Evolutionary conservation across 1,284 basidiomycete species (phyloP), one percentile per base, ranked within the genome.

Genomic region (Phellopilus nigrolimitatus): DNA sequence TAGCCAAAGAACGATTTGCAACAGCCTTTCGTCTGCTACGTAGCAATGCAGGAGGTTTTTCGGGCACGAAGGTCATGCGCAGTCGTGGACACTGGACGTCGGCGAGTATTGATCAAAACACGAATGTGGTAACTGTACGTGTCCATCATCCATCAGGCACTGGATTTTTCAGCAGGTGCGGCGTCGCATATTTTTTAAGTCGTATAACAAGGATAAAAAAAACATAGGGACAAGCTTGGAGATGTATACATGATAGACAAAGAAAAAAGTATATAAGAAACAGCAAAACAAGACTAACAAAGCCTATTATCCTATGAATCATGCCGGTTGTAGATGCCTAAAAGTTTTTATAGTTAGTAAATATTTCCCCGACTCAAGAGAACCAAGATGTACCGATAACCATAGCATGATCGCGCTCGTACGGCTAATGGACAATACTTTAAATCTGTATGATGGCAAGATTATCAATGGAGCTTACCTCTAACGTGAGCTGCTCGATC

Each of bases 401-500:
- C 86, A 91, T 91, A 3, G 88, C 88, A 60, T 91, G 88, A 62
- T 89, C 88, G 63, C 85, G 78, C 65, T 88, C 86, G 61, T 88
- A 88, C 1, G 86, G 86, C 70, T 56, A 31, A 61, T 38, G n/a
- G 33, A 31, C 47, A 21, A 45, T 48, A 47, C 22, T 9, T 43
- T 49, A 13, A 57, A 47, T n/a, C 17, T 42, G n/a, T 13, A 21
- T 15, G 19, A 27, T 39, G 22, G 13, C 15, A 46, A 17, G 21
- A 34, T 17, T 25, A 33, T 30, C 19, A 9, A 19, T 12, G 39
- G 4, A n/a, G 30, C 51, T 43, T 39, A 57, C 58, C 62, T 94
- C 91, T 45, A 94, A 72, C 2, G 93, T 95, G 8, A 97, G 84
- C 73, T 95, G 92, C 70, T 97, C 95, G 55, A 94, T 75, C 31